These are phyloP conservation scores for Leishmania gerbilli DNA, from an alignment of 208 protist species.

Conservation along the genomic window DNA sequence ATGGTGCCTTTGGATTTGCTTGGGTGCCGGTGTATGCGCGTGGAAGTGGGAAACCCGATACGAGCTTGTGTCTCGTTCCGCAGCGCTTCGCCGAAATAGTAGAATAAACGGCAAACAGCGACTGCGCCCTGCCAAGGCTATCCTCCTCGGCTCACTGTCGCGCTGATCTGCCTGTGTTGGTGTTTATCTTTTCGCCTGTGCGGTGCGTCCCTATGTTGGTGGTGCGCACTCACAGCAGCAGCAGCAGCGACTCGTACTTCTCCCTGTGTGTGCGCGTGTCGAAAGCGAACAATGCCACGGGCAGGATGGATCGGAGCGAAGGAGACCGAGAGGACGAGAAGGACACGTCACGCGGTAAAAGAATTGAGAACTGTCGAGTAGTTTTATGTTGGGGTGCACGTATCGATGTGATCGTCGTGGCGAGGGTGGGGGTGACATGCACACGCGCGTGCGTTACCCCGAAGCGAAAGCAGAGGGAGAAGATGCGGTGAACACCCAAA, in stretches of 20 bases:
- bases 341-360: not conserved
- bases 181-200: not conserved
- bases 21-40: not conserved
- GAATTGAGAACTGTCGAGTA: not conserved
- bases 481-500: not conserved
- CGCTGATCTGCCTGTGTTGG: not conserved
- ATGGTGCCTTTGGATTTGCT: not conserved
- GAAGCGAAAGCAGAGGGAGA: not conserved
- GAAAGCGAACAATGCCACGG: not conserved
- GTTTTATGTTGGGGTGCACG: not conserved
- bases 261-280: not conserved
- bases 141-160: not conserved
- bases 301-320: not conserved
- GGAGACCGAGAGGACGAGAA: not conserved
- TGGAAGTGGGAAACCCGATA: not conserved
- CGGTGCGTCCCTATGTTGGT: conserved; percentile 9
- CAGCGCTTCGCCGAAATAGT: not conserved
- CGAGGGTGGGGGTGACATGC: not conserved
- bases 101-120: too few species aligned
- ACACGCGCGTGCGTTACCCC: not conserved
- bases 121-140: not conserved
- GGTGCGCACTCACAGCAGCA: not conserved
- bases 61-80: not conserved
- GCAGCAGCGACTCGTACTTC: not conserved
- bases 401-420: not conserved